These are phyloP conservation scores for Astragalus glycyphyllos DNA, from an alignment of 306 rosid genomes.

Conservation along the genomic window DNA sequence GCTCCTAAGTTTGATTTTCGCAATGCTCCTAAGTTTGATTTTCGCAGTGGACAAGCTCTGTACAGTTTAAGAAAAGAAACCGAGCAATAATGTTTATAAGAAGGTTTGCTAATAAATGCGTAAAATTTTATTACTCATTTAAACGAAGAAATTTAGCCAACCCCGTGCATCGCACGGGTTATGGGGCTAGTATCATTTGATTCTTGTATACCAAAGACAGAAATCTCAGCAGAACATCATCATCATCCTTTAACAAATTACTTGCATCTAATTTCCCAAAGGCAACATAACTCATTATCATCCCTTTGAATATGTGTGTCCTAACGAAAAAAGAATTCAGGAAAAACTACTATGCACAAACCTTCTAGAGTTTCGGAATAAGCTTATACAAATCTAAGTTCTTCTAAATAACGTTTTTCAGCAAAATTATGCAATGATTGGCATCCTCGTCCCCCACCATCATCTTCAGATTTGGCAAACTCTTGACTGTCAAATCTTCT, in stretches of 20 bases:
- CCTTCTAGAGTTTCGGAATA: constrained; percentile 52
- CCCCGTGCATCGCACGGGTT: too few species aligned
- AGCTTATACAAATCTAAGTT: constrained; percentile 71
- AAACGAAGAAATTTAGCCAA: too few species aligned
- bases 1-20: too few species aligned
- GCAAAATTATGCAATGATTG: constrained; percentile 93
- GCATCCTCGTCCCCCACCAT: constrained; percentile 66
- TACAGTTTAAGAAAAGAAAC: too few species aligned
- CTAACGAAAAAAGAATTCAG: background rate
- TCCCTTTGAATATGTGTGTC: constrained; percentile 22
- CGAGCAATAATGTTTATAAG: too few species aligned
- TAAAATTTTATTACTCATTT: too few species aligned
- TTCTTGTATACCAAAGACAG: background rate
- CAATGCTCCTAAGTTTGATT: too few species aligned
- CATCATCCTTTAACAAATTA: background rate
- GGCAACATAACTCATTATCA: background rate
- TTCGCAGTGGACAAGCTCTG: too few species aligned
- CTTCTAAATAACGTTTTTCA: constrained; percentile 75
- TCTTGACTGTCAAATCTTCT: constrained; percentile 64
- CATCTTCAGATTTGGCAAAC: constrained; percentile 54
- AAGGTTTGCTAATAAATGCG: too few species aligned
- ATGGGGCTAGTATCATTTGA: constrained; percentile 12
- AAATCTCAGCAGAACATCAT: background rate
- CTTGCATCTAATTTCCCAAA: constrained; percentile 20
- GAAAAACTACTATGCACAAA: constrained; percentile 35